phyloP scores from a whole-genome alignment of 2,329 filamentous ascomycete species.

The Aspergillus sp. region DNA sequence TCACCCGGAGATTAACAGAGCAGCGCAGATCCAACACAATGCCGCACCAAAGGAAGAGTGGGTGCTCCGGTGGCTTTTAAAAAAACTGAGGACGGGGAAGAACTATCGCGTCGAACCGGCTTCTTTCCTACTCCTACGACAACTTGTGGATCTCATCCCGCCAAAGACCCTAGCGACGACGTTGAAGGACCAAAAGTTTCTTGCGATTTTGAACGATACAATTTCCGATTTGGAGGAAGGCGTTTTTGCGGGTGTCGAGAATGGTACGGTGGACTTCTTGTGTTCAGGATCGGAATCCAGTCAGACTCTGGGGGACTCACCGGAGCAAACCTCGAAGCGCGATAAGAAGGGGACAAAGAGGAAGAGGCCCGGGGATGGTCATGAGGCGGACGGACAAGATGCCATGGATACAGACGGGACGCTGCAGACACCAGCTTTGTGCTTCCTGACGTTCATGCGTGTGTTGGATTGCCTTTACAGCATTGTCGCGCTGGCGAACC shows the following conservation, averaged over 20 bases:
- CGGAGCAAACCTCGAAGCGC: constrained; percentile 13
- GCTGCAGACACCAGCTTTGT: constrained; percentile 23
- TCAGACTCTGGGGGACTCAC: constrained; percentile 23
- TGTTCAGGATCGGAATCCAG: constrained; percentile 29
- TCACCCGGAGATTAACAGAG: constrained; percentile 21
- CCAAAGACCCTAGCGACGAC: constrained; percentile 61
- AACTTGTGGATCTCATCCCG: constrained; percentile 61
- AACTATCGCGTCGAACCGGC: constrained; percentile 36
- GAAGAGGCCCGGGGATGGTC: constrained; percentile 25
- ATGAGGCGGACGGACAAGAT: constrained; percentile 8
- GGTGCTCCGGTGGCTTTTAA: constrained; percentile 59
- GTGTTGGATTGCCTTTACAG: constrained; percentile 29
- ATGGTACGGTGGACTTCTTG: constrained; percentile 14
- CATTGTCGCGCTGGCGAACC: constrained; percentile 21
- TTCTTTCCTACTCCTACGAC: constrained; percentile 51
- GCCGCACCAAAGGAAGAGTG: constrained; percentile 52
- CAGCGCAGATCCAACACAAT: constrained; percentile 13
- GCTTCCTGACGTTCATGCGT: constrained; percentile 27
- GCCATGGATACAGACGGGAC: constrained; percentile 24
- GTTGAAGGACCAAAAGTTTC: constrained; percentile 61
- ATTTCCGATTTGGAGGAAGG: constrained; percentile 47
- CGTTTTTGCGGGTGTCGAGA: constrained; percentile 19
- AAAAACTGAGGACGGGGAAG: constrained; percentile 44
- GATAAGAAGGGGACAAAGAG: constrained; percentile 29
- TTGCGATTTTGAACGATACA: constrained; percentile 57